These are phyloP conservation scores for Botrytis fragariae DNA, from an alignment of 2,329 filamentous ascomycete genomes.

Conservation along the genomic window DNA sequence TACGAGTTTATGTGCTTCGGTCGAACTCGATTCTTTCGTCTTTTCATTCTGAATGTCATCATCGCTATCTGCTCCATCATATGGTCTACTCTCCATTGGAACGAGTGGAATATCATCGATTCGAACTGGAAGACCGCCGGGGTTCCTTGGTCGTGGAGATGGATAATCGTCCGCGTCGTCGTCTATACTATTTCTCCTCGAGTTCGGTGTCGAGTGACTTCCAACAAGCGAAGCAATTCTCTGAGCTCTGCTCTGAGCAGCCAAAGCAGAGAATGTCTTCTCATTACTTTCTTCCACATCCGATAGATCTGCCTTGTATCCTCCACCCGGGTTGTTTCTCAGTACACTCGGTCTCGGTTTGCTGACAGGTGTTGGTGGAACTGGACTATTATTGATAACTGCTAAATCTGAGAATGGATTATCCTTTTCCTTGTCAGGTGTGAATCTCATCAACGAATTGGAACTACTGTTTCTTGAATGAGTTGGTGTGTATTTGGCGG, in stretches of 20 bases:
- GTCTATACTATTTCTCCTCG: constrained; percentile 35
- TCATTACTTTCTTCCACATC: constrained; percentile 32
- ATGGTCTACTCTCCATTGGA: constrained; percentile 33
- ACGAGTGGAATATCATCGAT: constrained; percentile 38
- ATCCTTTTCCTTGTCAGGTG: constrained; percentile 31
- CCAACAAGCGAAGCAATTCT: constrained; percentile 36
- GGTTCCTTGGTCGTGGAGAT: constrained; percentile 14
- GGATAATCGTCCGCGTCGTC: constrained; percentile 30
- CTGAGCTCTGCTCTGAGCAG: constrained; percentile 37
- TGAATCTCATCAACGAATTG: constrained; percentile 25
- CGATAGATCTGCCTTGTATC: constrained; percentile 15
- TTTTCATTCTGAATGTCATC: constrained; percentile 28
- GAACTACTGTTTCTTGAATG: constrained; percentile 35
- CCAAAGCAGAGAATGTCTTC: constrained; percentile 36
- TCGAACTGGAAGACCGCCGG: constrained; percentile 29
- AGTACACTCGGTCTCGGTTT: constrained; percentile 33
- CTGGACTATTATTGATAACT: neutral
- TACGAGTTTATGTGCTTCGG: constrained; percentile 47
- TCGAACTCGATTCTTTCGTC: constrained; percentile 29
- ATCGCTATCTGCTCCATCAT: constrained; percentile 31
- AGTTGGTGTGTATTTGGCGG: constrained; percentile 24
- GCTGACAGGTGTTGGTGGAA: constrained; percentile 20
- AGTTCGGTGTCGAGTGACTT: constrained; percentile 37
- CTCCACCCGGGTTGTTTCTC: constrained; percentile 27
- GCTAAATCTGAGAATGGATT: constrained; percentile 35